These are phyloP conservation scores for Pseudocercospora macadamiae DNA, from an alignment of 2,329 filamentous ascomycete species.

Conservation along the genomic window DNA sequence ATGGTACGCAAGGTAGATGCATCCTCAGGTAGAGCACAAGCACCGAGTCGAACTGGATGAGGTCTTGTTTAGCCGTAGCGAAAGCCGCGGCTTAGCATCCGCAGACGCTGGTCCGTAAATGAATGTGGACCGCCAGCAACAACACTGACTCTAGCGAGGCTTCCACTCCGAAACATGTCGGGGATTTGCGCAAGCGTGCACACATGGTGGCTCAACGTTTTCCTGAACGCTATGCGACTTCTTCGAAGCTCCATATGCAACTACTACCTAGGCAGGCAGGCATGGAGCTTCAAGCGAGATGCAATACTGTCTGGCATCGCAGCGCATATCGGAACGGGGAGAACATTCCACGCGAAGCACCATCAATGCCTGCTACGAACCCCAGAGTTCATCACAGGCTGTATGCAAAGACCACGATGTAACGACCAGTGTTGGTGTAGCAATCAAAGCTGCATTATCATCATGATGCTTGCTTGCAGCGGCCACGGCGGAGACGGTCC, in stretches of 20 bases:
- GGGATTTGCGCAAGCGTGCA: constrained; percentile 13
- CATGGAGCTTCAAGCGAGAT: constrained; percentile 25
- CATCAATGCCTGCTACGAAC: constrained; percentile 14
- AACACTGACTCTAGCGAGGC: background rate
- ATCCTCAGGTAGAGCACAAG: background rate
- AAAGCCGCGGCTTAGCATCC: constrained; percentile 25
- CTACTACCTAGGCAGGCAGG: constrained; percentile 8
- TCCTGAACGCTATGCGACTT: constrained; percentile 6
- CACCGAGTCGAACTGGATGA: constrained; percentile 5
- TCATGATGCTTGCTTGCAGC: constrained; percentile 23
- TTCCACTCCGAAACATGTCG: constrained; percentile 9
- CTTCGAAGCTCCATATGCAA: constrained; percentile 12
- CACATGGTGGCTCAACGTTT: constrained; percentile 25
- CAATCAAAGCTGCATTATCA: constrained; percentile 14
- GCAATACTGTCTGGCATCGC: constrained; percentile 21
- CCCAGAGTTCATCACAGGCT: constrained; percentile 14
- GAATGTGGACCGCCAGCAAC: background rate
- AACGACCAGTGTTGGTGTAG: constrained; percentile 7
- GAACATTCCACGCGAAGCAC: constrained; percentile 25
- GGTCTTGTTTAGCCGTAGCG: constrained; percentile 17
- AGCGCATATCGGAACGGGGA: constrained; percentile 30
- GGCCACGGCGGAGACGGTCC: constrained; percentile 11
- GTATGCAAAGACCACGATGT: background rate
- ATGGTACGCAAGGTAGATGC: background rate
- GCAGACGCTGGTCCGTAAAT: constrained; percentile 11